Base-by-base conservation (phyloP, 2,329 filamentous ascomycete species). In the Bimuria novae-zelandiae region DNA sequence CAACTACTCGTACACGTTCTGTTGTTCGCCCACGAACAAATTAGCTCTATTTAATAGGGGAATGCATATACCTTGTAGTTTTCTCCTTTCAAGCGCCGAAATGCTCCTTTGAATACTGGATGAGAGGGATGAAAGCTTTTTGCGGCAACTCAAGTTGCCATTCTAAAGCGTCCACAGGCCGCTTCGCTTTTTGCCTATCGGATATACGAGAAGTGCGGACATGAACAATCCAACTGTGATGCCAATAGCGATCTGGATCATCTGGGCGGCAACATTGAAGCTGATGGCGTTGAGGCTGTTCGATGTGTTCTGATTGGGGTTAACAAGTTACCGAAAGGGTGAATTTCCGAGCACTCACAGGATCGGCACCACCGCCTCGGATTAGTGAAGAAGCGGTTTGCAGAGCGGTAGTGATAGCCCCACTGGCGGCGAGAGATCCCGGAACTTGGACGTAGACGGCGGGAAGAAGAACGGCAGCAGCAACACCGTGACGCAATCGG, bases 401-500 rank as follows among this genome's bases (percentile, higher is more conserved):
- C 11, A 70, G 52, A 10, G 65, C 67, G 21, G 61, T 65, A 8
- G 64, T 62, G 54, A 70, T 70, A 35, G 61, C 64, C 17, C 66
- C 67, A 50, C 64, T 67, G 4, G 67, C 65, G 7, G 66, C 67
- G 12, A 70, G 59, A 59, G 62, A 66, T 39, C 67, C 67, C 6
- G 67, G 67, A n/a, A 70, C 67, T 51, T 70, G 67, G 10, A 70
- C 67, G 39, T 70, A 70, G 17, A 70, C 66, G 14, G 67, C 67
- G 22, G 67, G 67, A 8, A 70, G 53, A 7, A 70, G 63, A 4
- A 70, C 67, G 12, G 67, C 65, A 33, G 67, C 67, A 12, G 67
- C 80, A 14, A 81, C 72, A 47, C 82, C 78, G 7, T 80, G 77
- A 11, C 84, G 82, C 10, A 86, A 67, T 4, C 89, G 82, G 21